phyloP scores from a whole-genome alignment of 1,284 basidiomycete genomes.

The Hemileia vastatrix region DNA sequence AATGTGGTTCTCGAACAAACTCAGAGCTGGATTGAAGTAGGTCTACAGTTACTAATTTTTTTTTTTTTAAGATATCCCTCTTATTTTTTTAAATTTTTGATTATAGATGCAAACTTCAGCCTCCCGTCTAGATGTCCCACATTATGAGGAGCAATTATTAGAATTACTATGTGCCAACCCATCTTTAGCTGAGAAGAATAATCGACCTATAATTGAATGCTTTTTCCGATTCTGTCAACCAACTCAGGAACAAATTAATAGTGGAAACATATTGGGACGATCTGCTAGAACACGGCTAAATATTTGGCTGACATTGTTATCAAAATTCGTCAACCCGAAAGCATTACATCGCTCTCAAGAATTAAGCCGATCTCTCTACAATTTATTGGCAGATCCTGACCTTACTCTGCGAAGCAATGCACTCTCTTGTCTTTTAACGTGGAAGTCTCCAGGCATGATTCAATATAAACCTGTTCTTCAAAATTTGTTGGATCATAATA shows the following conservation, averaged over 20 bases:
- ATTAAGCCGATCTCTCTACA: conserved; percentile 60
- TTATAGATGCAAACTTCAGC: conserved; percentile 53
- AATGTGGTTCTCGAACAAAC: conserved; percentile 42
- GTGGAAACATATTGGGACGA: conserved; percentile 44
- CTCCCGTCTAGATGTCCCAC: conserved; percentile 62
- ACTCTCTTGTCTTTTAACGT: conserved; percentile 70
- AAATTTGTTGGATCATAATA: conserved; percentile 68
- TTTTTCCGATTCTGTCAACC: conserved; percentile 54
- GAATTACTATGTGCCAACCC: conserved; percentile 58
- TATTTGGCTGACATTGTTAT: conserved; percentile 73
- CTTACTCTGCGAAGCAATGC: conserved; percentile 65
- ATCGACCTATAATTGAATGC: conserved; percentile 64
- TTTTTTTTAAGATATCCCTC: background rate
- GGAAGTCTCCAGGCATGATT: conserved; percentile 61
- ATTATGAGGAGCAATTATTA: conserved; percentile 73
- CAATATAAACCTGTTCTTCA: conserved; percentile 61
- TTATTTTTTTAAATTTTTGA: too few relatives aligned
- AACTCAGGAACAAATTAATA: conserved; percentile 44
- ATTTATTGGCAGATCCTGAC: conserved; percentile 78
- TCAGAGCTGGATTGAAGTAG: conserved; percentile 57
- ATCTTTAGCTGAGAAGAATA: conserved; percentile 69
- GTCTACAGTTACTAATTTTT: conserved; percentile 42
- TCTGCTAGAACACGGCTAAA: conserved; percentile 53
- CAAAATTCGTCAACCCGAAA: conserved; percentile 84
- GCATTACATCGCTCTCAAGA: conserved; percentile 63